Conservation (phyloP, 345 rosid genomes). For the Bruguiera parviflora region DNA sequence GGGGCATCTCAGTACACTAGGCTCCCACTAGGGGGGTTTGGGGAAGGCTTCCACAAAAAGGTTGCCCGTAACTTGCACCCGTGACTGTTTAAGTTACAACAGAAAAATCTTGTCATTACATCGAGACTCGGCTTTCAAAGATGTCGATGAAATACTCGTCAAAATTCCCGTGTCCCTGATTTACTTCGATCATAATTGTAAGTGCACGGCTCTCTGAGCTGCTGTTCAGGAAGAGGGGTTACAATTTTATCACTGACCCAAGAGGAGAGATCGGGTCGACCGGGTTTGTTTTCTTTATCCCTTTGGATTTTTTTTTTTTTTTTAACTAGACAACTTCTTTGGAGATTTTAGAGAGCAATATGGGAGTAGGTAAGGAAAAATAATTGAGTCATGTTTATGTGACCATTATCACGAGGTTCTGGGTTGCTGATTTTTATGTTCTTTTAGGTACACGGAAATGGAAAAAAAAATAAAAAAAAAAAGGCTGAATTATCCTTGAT, state of each 20-base stretch:
- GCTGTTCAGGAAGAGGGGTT: constrained; percentile 80
- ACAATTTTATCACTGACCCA: constrained; percentile 51
- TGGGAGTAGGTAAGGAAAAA: not conserved
- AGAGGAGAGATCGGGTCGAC: constrained; percentile 81
- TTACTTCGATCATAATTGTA: constrained; percentile 4
- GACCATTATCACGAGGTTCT: no score
- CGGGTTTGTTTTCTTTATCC: constrained; percentile 44
- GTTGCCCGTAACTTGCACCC: no score
- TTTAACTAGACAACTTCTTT: not conserved
- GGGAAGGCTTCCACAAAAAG: no score
- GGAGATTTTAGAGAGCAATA: not conserved
- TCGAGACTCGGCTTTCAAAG: no score
- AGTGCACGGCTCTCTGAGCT: constrained; percentile 57
- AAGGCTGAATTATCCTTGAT: not conserved
- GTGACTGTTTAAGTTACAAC: no score
- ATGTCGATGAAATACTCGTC: not conserved
- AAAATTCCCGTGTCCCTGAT: not conserved
- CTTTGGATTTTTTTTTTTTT: constrained; percentile 1
- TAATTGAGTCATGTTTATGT: not conserved
- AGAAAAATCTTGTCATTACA: no score
- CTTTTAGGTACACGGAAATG: not conserved
- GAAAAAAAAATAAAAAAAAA: no score
- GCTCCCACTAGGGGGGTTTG: no score
- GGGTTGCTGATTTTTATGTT: not conserved
- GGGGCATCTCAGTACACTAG: no score